Base-by-base conservation (phyloP, 2,329 filamentous ascomycete genomes). In the Daldinia sp. region DNA sequence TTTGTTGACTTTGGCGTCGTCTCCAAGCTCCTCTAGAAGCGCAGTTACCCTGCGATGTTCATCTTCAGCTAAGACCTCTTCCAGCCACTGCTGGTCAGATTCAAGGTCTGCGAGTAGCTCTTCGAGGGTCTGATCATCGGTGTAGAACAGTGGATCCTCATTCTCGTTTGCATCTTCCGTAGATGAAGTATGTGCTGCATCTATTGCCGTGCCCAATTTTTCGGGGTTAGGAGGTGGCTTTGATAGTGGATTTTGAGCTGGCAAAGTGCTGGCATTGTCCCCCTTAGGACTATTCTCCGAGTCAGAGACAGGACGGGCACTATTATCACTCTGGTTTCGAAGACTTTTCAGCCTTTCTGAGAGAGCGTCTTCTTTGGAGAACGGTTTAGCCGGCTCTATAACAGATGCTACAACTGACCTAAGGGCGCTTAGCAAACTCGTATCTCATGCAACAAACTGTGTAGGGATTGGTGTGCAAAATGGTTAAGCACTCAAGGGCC, bases 41-140 rank as follows among this genome's bases (percentile, higher is more conserved):
- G 70, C 71, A 0, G 70, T 74, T 11, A 77, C 73, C 47, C 71
- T 72, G 25, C 71, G 68, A 45, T 74, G 68, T 50, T 78, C 73
- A 25, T 71, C 70, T 41, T 75, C 73, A 23, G 71, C 66, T 4
- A 58, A 66, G 34, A 67, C 63, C 19, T 78, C 75, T 9, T 79
- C 76, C 0, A 76, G 70, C 30, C 73, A 73, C 1, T 69, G 68
- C 19, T 75, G 73, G 4, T 76, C 73, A 2, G 75, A 71, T 19
- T 74, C 75, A 7, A 83, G 76, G 25, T 80, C 78, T 1, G 76
- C 78, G 2, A 87, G 76, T 8, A 87, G 76, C 61, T 85, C 83
- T 56, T 86, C 79, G 0, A 86, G 74, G 1, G 80, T 82, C 47
- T 80, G 75, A n/a, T 86, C 83, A 65, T 85, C 83, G 2, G 81